These are phyloP conservation scores for Monosporascus sp. DNA, from an alignment of 2,329 filamentous ascomycete genomes.

Conservation along the genomic window DNA sequence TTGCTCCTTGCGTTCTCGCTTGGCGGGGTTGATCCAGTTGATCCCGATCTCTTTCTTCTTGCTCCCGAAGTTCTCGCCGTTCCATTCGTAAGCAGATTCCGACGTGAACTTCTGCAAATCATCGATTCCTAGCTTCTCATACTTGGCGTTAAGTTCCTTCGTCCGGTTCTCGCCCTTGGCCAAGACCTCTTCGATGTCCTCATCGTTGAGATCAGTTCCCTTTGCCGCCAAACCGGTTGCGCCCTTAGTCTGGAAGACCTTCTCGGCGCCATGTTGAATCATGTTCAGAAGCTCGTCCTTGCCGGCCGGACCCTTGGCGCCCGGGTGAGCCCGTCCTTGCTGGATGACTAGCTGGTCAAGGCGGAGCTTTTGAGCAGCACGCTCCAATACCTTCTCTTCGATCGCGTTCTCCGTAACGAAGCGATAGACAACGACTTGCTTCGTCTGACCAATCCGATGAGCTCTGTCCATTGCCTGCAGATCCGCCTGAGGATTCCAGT, in stretches of 20 bases:
- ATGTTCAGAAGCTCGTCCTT: constrained; percentile 96
- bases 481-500: constrained; percentile 99
- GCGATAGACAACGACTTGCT: constrained; percentile 93
- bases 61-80: constrained; percentile 90
- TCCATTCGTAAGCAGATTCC: constrained; percentile 98
- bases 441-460: constrained; percentile 96
- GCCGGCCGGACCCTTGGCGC: constrained; percentile 83
- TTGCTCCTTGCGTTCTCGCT: constrained; percentile 97
- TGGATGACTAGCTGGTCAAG: constrained; percentile 97
- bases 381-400: constrained; percentile 95
- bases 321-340: constrained; percentile 87
- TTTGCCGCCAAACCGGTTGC: constrained; percentile 57
- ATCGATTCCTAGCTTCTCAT: constrained; percentile 94
- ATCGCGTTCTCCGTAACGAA: constrained; percentile 98
- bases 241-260: constrained; percentile 76
- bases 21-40: constrained; percentile 96
- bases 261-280: constrained; percentile 98
- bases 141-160: constrained; percentile 84
- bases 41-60: constrained; percentile 89
- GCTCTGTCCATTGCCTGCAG: constrained; percentile 98
- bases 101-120: constrained; percentile 97
- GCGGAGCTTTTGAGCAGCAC: constrained; percentile 92
- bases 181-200: constrained; percentile 86
- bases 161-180: constrained; percentile 83
- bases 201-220: constrained; percentile 65